Evolutionary conservation across 108 stramenopile species (phyloP).

Genomic region (Conticribra guillardii): DNA sequence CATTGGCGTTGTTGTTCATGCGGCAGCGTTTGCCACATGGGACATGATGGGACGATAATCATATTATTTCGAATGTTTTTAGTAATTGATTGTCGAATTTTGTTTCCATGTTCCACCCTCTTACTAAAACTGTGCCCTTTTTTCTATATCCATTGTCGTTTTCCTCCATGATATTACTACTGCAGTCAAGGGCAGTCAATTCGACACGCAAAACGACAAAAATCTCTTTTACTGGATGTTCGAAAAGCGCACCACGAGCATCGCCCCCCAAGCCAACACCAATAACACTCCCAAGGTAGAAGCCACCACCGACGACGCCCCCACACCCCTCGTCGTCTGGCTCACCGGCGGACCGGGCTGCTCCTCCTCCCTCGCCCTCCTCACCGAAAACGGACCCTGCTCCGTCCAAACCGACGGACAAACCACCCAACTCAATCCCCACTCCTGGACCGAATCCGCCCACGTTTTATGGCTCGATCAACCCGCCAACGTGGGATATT

Average conservation of each 20-base stretch:
- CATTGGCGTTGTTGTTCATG: not conserved
- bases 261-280: constrained; percentile 21
- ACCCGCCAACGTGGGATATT: constrained; percentile 97
- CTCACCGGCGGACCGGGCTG: constrained; percentile 95
- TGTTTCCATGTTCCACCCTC: not conserved
- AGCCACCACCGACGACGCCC: constrained; percentile 8
- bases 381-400: constrained; percentile 98
- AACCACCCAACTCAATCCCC: constrained; percentile 86
- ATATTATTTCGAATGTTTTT: too few relatives aligned
- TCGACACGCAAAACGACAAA: constrained; percentile 68
- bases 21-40: too few relatives aligned
- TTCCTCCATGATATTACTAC: not conserved
- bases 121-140: not conserved
- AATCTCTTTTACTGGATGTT: constrained; percentile 97
- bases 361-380: constrained; percentile 87
- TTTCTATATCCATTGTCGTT: too few relatives aligned
- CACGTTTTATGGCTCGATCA: constrained; percentile 98
- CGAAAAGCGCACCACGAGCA: constrained; percentile 75
- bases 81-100: not conserved
- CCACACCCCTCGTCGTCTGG: constrained; percentile 91
- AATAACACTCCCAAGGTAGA: not conserved
- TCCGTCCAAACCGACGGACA: constrained; percentile 85
- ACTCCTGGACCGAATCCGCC: constrained; percentile 94
- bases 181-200: constrained; percentile 48
- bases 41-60: too few relatives aligned